Conservation (phyloP, 148 eudicot species). For the Rhododendron mucronatum region DNA sequence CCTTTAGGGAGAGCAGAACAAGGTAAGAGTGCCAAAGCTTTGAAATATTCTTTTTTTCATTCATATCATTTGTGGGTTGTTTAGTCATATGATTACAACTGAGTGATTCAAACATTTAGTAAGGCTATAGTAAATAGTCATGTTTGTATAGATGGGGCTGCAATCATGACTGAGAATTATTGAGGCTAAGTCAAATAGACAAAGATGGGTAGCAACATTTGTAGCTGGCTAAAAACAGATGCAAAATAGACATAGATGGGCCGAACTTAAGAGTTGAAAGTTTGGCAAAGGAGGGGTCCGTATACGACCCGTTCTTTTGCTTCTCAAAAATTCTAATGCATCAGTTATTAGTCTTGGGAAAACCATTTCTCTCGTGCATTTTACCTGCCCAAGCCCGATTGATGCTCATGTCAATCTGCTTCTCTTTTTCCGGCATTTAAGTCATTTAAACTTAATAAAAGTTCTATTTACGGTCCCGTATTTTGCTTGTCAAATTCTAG, state of each 20-base stretch:
- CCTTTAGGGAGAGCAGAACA: not conserved
- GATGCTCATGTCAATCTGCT: not conserved
- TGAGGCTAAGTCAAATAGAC: not conserved
- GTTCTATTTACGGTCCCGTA: not conserved
- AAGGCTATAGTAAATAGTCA: not conserved
- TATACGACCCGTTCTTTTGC: not conserved
- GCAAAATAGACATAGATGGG: not conserved
- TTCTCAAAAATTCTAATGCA: not conserved
- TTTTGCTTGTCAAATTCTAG: not conserved
- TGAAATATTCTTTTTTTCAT: no score
- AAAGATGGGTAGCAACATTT: not conserved
- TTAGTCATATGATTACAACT: not conserved
- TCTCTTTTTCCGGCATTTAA: not conserved
- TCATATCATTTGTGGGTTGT: not conserved
- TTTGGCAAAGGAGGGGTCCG: not conserved
- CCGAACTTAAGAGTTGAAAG: not conserved
- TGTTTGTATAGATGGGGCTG: not conserved
- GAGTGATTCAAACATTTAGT: not conserved
- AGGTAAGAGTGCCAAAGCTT: not conserved
- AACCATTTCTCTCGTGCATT: not conserved
- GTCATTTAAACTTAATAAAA: not conserved
- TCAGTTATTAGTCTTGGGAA: not conserved
- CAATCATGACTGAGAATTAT: not conserved
- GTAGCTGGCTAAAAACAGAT: not conserved
- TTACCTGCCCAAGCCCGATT: not conserved